phyloP scores from a whole-genome alignment of 306 rosid species.

The Casuarina glauca region DNA sequence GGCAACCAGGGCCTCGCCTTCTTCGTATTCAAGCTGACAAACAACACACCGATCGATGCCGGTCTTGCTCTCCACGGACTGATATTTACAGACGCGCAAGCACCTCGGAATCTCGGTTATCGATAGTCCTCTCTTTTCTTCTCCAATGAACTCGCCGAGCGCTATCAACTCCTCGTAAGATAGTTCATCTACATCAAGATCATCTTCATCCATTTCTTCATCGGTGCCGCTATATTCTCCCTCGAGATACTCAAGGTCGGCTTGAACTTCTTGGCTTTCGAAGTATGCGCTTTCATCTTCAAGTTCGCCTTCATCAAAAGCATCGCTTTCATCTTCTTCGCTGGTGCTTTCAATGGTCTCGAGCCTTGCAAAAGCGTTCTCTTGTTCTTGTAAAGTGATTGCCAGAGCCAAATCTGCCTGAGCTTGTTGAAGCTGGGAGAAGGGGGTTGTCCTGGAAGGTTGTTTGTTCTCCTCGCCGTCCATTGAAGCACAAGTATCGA shows the following conservation, averaged over 20 bases:
- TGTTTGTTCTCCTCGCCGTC: constrained; percentile 49
- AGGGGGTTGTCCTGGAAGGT: constrained; percentile 48
- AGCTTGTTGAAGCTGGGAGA: constrained; percentile 54
- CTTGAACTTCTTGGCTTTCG: constrained; percentile 36
- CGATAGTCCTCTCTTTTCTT: constrained; percentile 68
- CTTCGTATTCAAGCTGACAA: constrained; percentile 83
- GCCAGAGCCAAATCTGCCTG: constrained; percentile 56
- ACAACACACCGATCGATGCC: constrained; percentile 71
- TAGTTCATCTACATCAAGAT: constrained; percentile 63
- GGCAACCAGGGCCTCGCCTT: constrained; percentile 55
- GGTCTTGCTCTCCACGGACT: constrained; percentile 26
- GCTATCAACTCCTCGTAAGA: constrained; percentile 80
- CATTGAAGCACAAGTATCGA: constrained; percentile 28
- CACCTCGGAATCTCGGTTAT: constrained; percentile 54
- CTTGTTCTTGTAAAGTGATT: constrained; percentile 64
- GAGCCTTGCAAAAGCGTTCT: constrained; percentile 38
- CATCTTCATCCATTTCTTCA: constrained; percentile 56
- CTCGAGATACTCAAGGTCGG: constrained; percentile 40
- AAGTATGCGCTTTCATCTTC: constrained; percentile 34
- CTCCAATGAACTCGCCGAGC: constrained; percentile 74
- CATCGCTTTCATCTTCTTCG: constrained; percentile 28
- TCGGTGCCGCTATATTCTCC: constrained; percentile 39
- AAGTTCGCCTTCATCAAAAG: constrained; percentile 25
- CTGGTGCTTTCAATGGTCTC: constrained; percentile 54
- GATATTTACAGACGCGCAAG: constrained; percentile 39